A percentile compares a stretch with the other conserved stretches of the same genome.
Conservation (phyloP, 306 rosid genomes). For the Citrullus mucosospermus region DNA sequence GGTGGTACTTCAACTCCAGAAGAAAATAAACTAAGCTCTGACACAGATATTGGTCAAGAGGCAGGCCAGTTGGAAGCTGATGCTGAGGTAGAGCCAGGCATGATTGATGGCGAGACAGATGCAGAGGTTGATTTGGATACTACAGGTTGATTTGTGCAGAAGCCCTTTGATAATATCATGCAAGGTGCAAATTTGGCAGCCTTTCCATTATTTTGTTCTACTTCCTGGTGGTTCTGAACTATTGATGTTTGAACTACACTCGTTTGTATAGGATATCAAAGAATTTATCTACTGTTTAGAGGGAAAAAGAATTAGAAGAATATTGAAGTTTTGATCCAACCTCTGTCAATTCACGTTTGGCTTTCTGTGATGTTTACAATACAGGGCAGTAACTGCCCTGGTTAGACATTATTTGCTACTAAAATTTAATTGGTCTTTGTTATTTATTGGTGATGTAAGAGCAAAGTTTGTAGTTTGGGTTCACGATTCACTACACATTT, state of each 20-base stretch:
- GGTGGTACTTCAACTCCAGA: conserved; percentile 60
- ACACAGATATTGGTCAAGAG: conserved; percentile 68
- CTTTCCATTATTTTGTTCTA: background rate
- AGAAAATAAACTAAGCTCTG: conserved; percentile 65
- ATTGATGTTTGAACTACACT: background rate
- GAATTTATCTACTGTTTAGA: background rate
- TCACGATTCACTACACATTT: background rate
- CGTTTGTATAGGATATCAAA: background rate
- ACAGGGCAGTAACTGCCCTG: background rate
- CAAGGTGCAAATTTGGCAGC: background rate
- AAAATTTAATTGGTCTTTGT: background rate
- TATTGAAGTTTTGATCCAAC: background rate
- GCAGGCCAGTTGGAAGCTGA: conserved; percentile 78
- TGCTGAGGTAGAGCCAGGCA: conserved; percentile 67
- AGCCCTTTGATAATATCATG: background rate
- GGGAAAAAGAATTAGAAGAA: background rate
- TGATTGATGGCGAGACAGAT: conserved; percentile 75
- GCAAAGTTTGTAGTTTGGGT: background rate
- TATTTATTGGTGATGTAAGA: background rate
- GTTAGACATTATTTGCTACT: background rate
- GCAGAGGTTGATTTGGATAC: conserved; percentile 64
- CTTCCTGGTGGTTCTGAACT: background rate
- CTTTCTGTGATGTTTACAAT: background rate
- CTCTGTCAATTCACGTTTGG: background rate
- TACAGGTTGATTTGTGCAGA: conserved; percentile 27